phyloP scores from a whole-genome alignment of 331 rosid species.

The Arachis monticola region DNA sequence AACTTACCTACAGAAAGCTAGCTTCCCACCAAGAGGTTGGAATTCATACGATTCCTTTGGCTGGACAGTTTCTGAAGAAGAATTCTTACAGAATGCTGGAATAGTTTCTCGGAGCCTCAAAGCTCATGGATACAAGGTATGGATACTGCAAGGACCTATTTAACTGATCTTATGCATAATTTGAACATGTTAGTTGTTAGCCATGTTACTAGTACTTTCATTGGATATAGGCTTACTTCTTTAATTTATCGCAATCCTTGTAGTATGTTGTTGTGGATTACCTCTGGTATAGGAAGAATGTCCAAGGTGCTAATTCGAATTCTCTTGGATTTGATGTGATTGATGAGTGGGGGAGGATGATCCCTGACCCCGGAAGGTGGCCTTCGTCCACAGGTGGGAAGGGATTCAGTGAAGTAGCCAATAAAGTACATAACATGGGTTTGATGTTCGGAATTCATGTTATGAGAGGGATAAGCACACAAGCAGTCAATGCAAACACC shows the following conservation, averaged over 20 bases:
- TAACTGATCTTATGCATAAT: constrained; percentile 6
- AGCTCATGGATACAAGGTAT: constrained; percentile 85
- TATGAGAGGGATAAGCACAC: constrained; percentile 99
- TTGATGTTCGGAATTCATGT: constrained; percentile 96
- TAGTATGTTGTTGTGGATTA: constrained; percentile 94
- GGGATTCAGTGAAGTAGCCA: constrained; percentile 76
- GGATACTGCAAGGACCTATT: constrained; percentile 6
- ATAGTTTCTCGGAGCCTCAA: constrained; percentile 56
- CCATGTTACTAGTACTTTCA: constrained; percentile 26
- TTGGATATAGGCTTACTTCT: constrained; percentile 30
- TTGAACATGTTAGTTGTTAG: constrained; percentile 33
- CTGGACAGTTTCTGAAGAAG: constrained; percentile 90
- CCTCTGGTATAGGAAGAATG: constrained; percentile 92
- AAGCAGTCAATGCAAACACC: constrained; percentile 88
- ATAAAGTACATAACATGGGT: constrained; percentile 83
- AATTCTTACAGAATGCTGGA: constrained; percentile 69
- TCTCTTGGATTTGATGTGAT: constrained; percentile 93
- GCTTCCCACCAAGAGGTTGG: constrained; percentile 96
- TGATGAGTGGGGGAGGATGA: constrained; percentile 92
- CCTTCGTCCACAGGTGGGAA: constrained; percentile 85
- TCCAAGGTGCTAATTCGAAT: constrained; percentile 70
- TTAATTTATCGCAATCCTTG: constrained; percentile 35
- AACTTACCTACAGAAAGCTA: constrained; percentile 47
- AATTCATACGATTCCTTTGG: constrained; percentile 89
- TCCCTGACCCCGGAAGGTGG: constrained; percentile 91